phyloP scores from a whole-genome alignment of 768 basidiomycete species.

The Lyophyllum shimeji region DNA sequence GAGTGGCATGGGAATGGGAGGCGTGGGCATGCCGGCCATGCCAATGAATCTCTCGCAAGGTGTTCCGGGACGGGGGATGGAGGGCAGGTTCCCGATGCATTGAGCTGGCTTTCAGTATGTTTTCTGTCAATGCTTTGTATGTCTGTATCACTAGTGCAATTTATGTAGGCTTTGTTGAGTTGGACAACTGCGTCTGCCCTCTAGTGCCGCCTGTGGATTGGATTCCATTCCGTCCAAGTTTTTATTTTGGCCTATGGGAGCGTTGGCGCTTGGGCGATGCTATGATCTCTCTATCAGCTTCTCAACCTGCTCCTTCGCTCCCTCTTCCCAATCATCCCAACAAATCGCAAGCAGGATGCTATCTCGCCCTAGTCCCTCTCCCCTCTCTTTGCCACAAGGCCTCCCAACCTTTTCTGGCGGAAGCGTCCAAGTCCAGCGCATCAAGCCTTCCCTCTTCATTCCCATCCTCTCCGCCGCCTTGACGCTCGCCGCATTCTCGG shows the following conservation, averaged over 20 bases:
- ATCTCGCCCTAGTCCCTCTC: slow-evolving; percentile 37
- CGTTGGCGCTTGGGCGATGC: background rate
- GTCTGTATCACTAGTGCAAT: slow-evolving; percentile 9
- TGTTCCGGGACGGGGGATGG: slow-evolving; percentile 24
- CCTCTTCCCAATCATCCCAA: slow-evolving; percentile 56
- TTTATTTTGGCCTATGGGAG: background rate
- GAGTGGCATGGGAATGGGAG: slow-evolving; percentile 27
- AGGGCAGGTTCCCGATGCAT: slow-evolving; percentile 30
- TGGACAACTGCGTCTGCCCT: too few species aligned
- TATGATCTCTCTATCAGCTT: slow-evolving; percentile 28
- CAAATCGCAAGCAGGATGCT: slow-evolving; percentile 38
- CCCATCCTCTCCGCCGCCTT: slow-evolving; percentile 52
- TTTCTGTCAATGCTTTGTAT: slow-evolving; percentile 12
- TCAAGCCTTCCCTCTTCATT: slow-evolving; percentile 45
- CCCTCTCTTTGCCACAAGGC: slow-evolving; percentile 23
- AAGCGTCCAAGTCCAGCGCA: slow-evolving; percentile 50
- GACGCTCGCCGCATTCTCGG: slow-evolving; percentile 43
- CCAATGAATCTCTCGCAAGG: slow-evolving; percentile 25
- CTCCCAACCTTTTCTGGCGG: slow-evolving; percentile 29
- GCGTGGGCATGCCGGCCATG: slow-evolving; percentile 30
- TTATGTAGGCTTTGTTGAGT: background rate
- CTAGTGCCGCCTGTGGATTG: too few species aligned
- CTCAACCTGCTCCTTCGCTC: slow-evolving; percentile 34
- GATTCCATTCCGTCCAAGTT: too few species aligned
- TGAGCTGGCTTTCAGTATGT: slow-evolving; percentile 10